Evolutionary conservation across 371 early-diverging fungal species (phyloP).

Genomic region (Saksenaea oblongispora): DNA sequence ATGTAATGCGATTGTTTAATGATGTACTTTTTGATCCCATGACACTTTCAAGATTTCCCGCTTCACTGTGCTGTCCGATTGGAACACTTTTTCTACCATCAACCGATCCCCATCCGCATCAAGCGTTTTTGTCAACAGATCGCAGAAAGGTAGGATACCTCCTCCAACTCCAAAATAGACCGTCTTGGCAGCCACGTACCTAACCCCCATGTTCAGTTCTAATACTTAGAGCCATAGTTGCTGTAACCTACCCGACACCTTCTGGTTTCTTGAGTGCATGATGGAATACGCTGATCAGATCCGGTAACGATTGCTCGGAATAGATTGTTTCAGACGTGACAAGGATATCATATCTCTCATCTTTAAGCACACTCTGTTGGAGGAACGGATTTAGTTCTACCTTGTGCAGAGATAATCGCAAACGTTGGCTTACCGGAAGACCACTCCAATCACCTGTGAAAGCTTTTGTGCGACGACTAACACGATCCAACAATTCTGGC

Average conservation of each 20-base stretch:
- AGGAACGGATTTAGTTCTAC: background rate
- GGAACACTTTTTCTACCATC: constrained; percentile 61
- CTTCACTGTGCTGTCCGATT: constrained; percentile 67
- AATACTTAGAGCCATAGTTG: background rate
- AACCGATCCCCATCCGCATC: constrained; percentile 61
- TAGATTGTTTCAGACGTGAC: constrained; percentile 96
- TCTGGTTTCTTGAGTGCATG: constrained; percentile 58
- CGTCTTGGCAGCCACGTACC: constrained; percentile 90
- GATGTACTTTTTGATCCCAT: constrained; percentile 39
- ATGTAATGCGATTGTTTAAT: background rate
- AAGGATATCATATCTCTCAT: constrained; percentile 77
- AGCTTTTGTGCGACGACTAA: constrained; percentile 53
- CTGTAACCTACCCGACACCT: constrained; percentile 68
- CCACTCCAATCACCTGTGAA: constrained; percentile 77
- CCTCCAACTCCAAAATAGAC: constrained; percentile 93
- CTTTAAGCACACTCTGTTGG: background rate
- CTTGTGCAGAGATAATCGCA: background rate
- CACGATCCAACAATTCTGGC: constrained; percentile 38
- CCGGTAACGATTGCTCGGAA: constrained; percentile 61
- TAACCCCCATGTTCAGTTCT: constrained; percentile 17
- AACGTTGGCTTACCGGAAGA: constrained; percentile 33
- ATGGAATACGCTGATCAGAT: constrained; percentile 67
- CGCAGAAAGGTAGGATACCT: constrained; percentile 71
- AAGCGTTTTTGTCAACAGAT: constrained; percentile 34
- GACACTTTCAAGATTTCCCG: constrained; percentile 79